Conservation (phyloP, 306 rosid species). For the Astragalus membranaceus region DNA sequence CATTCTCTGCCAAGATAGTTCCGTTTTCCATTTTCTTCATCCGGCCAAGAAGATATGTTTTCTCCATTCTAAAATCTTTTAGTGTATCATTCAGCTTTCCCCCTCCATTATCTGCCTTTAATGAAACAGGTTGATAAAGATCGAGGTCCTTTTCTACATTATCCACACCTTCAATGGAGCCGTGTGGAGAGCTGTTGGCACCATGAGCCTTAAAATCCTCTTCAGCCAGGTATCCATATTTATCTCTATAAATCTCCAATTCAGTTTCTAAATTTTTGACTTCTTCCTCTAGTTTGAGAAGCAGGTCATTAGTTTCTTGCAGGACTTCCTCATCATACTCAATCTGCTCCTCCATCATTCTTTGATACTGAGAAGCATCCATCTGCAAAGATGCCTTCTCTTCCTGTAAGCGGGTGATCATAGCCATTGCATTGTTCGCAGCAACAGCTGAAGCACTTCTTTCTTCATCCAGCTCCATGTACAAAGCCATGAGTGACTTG, state of each 20-base stretch:
- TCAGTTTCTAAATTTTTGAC: constrained; percentile 53
- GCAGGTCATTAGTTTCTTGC: constrained; percentile 57
- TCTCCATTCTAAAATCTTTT: constrained; percentile 48
- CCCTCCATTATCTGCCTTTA: constrained; percentile 24
- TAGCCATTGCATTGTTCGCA: constrained; percentile 96
- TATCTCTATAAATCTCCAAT: constrained; percentile 45
- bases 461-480: constrained; percentile 92
- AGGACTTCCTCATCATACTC: constrained; percentile 90
- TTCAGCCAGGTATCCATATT: constrained; percentile 48
- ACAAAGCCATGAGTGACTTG: constrained; percentile 77
- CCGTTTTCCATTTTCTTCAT: constrained; percentile 38
- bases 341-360: constrained; percentile 96
- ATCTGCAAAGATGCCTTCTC: constrained; percentile 92
- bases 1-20: constrained; percentile 23
- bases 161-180: constrained; percentile 8
- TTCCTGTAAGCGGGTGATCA: constrained; percentile 90
- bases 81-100: constrained; percentile 18
- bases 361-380: constrained; percentile 91
- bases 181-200: constrained; percentile 11
- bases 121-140: constrained; percentile 15
- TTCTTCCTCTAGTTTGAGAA: constrained; percentile 64
- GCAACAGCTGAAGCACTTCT: constrained; percentile 91
- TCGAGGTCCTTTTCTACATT: constrained; percentile 20
- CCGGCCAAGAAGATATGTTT: constrained; percentile 41
- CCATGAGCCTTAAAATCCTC: constrained; percentile 22